Evolutionary conservation across 495 filamentous ascomycete genomes (phyloP).

Genomic region (Neurospora pannonica): DNA sequence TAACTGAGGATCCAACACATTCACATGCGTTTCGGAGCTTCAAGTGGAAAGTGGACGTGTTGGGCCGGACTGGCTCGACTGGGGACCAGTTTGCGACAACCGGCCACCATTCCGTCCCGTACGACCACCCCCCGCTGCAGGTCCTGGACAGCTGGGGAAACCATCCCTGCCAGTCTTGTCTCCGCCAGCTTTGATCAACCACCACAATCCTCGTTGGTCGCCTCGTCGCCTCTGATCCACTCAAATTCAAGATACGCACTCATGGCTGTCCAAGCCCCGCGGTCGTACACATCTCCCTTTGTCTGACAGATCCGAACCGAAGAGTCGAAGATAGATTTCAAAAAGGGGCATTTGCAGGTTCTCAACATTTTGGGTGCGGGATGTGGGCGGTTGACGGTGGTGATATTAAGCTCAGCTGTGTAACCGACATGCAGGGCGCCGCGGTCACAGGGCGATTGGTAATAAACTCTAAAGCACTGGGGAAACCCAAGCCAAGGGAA

Average conservation of each 20-base stretch:
- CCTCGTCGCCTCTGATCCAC: not conserved
- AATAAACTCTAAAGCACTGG: not conserved
- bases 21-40: not conserved
- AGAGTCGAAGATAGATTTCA: not conserved
- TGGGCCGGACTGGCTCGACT: not conserved
- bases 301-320: not conserved
- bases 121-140: not conserved
- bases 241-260: not conserved
- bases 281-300: not conserved
- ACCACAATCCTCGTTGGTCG: not conserved
- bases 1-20: not conserved
- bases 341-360: not conserved
- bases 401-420: not conserved
- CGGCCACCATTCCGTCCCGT: not conserved
- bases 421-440: conserved; percentile 10
- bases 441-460: conserved; percentile 10
- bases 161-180: not conserved
- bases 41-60: not conserved
- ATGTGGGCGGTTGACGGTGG: conserved; percentile 8
- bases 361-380: not conserved
- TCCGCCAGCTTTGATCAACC: not conserved
- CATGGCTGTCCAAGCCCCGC: not conserved
- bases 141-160: not conserved
- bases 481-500: not conserved
- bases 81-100: not conserved